Base-by-base conservation (phyloP, 2,329 filamentous ascomycete genomes). In the Paramyrothecium roridum region DNA sequence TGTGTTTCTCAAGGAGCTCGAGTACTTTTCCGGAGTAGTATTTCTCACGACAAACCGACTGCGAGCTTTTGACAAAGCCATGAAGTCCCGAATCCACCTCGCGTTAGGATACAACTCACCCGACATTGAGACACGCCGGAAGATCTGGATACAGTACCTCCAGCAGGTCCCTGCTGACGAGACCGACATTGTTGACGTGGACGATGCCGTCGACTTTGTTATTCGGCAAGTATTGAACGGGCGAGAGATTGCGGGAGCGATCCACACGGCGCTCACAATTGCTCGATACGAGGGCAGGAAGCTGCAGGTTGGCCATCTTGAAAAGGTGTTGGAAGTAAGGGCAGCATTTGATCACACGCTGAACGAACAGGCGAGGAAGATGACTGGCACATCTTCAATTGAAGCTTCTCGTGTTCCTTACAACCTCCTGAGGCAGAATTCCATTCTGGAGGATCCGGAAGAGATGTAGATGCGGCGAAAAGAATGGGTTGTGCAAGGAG, bases 171-270 rank as follows among this genome's bases (percentile, higher is more conserved):
- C 48, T 17, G 21, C 21, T 10, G 48, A 30, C 10, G 48, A 50
- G 21, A 23, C 23, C 8, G 48, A n/a, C 8, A 13, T 50, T 20
- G 56, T 53, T 20, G 49, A 40, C 23, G 54, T 57, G 46, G 53
- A 57, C 40, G 55, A 57, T 51, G 34, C 45, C 17, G 30, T 26
- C 17, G 53, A 57, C 21, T 26, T 50, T 33, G 48, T 50, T 17
- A 23, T 50, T n/a, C 21, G 23, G 13, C 48, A 50, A n/a, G 17
- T 17, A 16, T n/a, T 50, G 48, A 50, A 50, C 23, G 48, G 48
- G 10, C 21, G 48, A 17, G 48, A 50, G 23, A 50, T 50, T 33
- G 22, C 48, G 8, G 23, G 23, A 13, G 23, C 23, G 20, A 50
- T 50, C 48, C 4, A 50, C 48, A 50, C 48, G 8, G 48, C 48